A percentile compares a stretch with the other conserved stretches of the same genome.
phyloP scores from a whole-genome alignment of 23 red algal genomes.

The Gracilaria caudata region DNA sequence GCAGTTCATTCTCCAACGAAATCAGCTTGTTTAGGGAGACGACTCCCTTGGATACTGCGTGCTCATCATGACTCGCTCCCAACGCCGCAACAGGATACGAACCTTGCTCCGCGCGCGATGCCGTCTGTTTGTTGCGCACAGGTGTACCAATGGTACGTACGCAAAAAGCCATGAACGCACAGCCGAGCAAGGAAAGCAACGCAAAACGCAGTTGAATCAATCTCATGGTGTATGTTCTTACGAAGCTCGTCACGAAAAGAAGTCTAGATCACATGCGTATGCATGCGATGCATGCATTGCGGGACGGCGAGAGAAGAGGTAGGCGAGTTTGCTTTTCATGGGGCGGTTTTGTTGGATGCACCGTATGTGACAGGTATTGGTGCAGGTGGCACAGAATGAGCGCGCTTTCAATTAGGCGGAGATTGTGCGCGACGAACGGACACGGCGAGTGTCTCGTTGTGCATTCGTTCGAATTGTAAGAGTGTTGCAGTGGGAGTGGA shows the following conservation, averaged over 20 bases:
- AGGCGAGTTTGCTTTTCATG: background rate
- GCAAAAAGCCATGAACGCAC: background rate
- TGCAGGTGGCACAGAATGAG: background rate
- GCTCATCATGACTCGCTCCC: background rate
- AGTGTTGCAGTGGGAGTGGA: background rate
- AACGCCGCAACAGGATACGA: background rate
- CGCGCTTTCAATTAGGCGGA: background rate
- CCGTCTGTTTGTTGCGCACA: background rate
- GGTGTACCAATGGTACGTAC: background rate
- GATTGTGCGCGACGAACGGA: background rate
- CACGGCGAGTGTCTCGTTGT: background rate
- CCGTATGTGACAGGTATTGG: background rate
- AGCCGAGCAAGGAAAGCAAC: background rate
- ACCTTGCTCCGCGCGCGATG: background rate
- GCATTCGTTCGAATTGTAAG: background rate
- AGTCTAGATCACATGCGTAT: background rate
- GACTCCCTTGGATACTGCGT: background rate
- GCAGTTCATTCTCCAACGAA: background rate
- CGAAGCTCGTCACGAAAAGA: background rate
- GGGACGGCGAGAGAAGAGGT: background rate
- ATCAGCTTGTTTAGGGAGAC: background rate
- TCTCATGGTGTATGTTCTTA: background rate
- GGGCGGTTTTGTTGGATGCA: background rate
- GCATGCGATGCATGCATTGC: background rate
- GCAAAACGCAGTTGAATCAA: background rate